Percentiles rank a stretch among this genome's conserved stretches.
Evolutionary conservation across 2,329 filamentous ascomycete genomes (phyloP).

Genomic region (Botrytis elliptica): DNA sequence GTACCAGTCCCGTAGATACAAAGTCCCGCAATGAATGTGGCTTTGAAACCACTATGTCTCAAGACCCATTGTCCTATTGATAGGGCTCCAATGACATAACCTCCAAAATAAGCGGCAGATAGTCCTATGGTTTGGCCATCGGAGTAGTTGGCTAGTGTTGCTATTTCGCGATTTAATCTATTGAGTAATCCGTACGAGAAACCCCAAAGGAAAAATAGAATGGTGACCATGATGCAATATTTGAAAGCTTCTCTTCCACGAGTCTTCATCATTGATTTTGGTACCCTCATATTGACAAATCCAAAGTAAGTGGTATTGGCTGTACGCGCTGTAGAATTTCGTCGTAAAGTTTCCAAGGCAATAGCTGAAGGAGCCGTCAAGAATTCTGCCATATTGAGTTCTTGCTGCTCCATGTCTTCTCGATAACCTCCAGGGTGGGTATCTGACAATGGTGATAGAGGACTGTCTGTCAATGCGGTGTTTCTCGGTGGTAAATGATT

Average conservation of each 20-base stretch:
- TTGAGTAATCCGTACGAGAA: slow-evolving; percentile 87
- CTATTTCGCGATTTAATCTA: slow-evolving; percentile 71
- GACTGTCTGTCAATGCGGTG: slow-evolving; percentile 6
- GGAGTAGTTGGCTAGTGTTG: slow-evolving; percentile 56
- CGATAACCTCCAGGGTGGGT: slow-evolving; percentile 23
- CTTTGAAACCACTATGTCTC: slow-evolving; percentile 71
- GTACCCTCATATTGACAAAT: slow-evolving; percentile 68
- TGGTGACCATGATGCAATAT: slow-evolving; percentile 71
- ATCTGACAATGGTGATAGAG: slow-evolving; percentile 22
- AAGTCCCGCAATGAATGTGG: slow-evolving; percentile 75
- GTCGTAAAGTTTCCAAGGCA: slow-evolving; percentile 5
- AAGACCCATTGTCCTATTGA: slow-evolving; percentile 70
- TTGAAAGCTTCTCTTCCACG: slow-evolving; percentile 64
- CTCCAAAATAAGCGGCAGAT: slow-evolving; percentile 69
- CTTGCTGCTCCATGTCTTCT: slow-evolving; percentile 25
- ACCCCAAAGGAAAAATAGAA: slow-evolving; percentile 86
- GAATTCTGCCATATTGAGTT: slow-evolving; percentile 35
- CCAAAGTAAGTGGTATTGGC: slow-evolving; percentile 63
- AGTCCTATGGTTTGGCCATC: slow-evolving; percentile 63
- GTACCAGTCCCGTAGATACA: slow-evolving; percentile 73
- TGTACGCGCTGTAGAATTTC: slow-evolving; percentile 23
- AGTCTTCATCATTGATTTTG: slow-evolving; percentile 69
- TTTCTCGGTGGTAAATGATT: neutral
- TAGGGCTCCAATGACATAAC: slow-evolving; percentile 68
- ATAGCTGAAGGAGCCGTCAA: slow-evolving; percentile 29